Evolutionary conservation across 768 basidiomycete species (phyloP).

Genomic region (Mycena olivaceomarginata): DNA sequence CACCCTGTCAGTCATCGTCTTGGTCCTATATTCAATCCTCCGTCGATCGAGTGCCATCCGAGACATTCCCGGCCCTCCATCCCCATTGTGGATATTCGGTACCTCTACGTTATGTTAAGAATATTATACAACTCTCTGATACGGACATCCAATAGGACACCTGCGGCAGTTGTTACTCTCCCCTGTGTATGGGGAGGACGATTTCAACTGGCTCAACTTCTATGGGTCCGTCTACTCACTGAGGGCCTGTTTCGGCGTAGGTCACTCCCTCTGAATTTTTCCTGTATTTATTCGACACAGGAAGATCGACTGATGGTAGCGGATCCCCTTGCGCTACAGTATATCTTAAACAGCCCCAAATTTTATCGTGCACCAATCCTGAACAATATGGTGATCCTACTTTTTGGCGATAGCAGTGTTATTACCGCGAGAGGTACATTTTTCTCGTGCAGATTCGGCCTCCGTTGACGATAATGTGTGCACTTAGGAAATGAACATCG

Average conservation of each 20-base stretch:
- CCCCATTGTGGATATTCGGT: too few relatives aligned
- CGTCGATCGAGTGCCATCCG: too few relatives aligned
- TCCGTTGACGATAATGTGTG: background rate
- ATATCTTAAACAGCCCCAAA: constrained; percentile 23
- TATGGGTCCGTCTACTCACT: too few relatives aligned
- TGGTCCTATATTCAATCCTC: too few relatives aligned
- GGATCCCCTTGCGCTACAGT: constrained; percentile 16
- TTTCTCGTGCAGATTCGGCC: background rate
- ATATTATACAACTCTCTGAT: too few relatives aligned
- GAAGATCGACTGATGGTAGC: constrained; percentile 31
- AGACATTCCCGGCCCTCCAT: too few relatives aligned
- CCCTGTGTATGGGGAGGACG: too few relatives aligned
- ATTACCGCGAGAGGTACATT: background rate
- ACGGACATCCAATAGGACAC: too few relatives aligned
- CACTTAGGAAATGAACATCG: constrained; percentile 8
- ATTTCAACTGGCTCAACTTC: too few relatives aligned
- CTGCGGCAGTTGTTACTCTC: too few relatives aligned
- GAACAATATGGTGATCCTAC: background rate
- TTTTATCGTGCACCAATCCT: background rate
- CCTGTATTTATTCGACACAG: background rate
- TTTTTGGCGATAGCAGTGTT: constrained; percentile 27
- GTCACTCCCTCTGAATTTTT: background rate
- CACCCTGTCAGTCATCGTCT: too few relatives aligned
- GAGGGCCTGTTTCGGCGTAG: constrained; percentile 28
- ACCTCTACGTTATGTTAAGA: too few relatives aligned